A percentile compares a stretch with the other conserved stretches of the same genome.
Conservation (phyloP, 1,284 basidiomycete genomes). For the Pholiota adiposa region DNA sequence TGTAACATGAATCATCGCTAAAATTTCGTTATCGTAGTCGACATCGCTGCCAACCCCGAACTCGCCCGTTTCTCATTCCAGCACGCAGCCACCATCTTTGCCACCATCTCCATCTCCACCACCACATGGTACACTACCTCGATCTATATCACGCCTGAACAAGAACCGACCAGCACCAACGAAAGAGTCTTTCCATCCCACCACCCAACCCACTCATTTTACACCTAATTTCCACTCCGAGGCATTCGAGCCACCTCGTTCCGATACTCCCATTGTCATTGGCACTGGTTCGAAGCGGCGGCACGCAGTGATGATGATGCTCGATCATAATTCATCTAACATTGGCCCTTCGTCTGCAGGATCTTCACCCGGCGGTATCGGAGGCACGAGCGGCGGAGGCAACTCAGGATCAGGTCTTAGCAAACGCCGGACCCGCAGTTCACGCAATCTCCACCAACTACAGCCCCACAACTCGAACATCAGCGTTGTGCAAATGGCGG, state of each 20-base stretch:
- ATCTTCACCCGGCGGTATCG: conserved; percentile 22
- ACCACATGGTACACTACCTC: conserved; percentile 32
- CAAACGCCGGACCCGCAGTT: conserved; percentile 49
- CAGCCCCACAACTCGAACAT: conserved; percentile 42
- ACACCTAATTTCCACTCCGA: conserved; percentile 18
- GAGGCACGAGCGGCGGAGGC: conserved; percentile 14
- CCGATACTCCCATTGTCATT: conserved; percentile 40
- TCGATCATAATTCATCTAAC: conserved; percentile 42
- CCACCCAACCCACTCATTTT: conserved; percentile 20
- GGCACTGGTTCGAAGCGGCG: conserved; percentile 50
- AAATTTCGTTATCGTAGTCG: conserved; percentile 17
- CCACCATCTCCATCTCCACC: conserved; percentile 41
- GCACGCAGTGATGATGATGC: conserved; percentile 68
- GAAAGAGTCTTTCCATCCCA: conserved; percentile 22
- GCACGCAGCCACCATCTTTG: conserved; percentile 24
- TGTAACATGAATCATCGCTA: conserved; percentile 13
- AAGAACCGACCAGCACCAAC: conserved; percentile 31
- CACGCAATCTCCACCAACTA: conserved; percentile 33
- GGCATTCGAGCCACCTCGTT: conserved; percentile 18
- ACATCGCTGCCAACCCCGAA: conserved; percentile 33
- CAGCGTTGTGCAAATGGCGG: conserved; percentile 30
- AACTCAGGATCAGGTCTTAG: conserved; percentile 23
- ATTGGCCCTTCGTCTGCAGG: conserved; percentile 27
- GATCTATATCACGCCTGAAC: conserved; percentile 27
- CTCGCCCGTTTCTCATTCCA: conserved; percentile 30